Evolutionary conservation across 2,329 filamentous ascomycete genomes (phyloP).

Genomic region (Alternaria viburni): DNA sequence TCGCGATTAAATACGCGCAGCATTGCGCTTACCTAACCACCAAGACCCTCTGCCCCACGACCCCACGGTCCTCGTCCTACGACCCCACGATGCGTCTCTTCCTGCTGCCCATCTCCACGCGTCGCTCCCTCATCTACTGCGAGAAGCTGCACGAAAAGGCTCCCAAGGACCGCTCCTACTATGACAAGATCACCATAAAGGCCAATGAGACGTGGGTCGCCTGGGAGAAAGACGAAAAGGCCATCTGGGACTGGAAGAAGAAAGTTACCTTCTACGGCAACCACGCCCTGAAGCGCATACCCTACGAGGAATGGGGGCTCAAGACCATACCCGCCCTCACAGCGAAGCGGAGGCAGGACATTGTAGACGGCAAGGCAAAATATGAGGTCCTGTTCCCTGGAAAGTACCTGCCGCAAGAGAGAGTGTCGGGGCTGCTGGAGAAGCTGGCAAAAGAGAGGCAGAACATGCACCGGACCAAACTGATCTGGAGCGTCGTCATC

Average conservation of each 20-base stretch:
- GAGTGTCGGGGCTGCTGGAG: slow-evolving; percentile 69
- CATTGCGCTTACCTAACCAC: slow-evolving; percentile 23
- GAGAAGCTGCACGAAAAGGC: slow-evolving; percentile 70
- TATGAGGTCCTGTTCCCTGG: slow-evolving; percentile 80
- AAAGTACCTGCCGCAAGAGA: slow-evolving; percentile 68
- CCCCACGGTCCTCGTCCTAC: neutral
- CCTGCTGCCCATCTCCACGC: slow-evolving; percentile 89
- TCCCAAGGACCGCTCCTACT: slow-evolving; percentile 57
- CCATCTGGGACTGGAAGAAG: slow-evolving; percentile 77
- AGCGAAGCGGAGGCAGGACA: slow-evolving; percentile 67
- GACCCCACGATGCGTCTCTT: slow-evolving; percentile 78
- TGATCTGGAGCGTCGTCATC: slow-evolving; percentile 72
- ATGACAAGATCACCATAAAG: slow-evolving; percentile 74
- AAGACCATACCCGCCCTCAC: slow-evolving; percentile 90
- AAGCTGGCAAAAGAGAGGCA: slow-evolving; percentile 81
- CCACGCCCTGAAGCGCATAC: slow-evolving; percentile 80
- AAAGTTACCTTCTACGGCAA: slow-evolving; percentile 87
- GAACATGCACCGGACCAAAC: slow-evolving; percentile 73
- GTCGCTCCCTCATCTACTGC: slow-evolving; percentile 90
- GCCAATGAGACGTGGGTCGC: slow-evolving; percentile 79
- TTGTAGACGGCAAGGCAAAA: slow-evolving; percentile 66
- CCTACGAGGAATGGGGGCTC: slow-evolving; percentile 96
- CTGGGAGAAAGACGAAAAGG: slow-evolving; percentile 81
- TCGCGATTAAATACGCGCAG: slow-evolving; percentile 7
- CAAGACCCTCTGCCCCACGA: neutral